Evolutionary conservation across 768 basidiomycete species (phyloP).

Genomic region (Trametes elegans): DNA sequence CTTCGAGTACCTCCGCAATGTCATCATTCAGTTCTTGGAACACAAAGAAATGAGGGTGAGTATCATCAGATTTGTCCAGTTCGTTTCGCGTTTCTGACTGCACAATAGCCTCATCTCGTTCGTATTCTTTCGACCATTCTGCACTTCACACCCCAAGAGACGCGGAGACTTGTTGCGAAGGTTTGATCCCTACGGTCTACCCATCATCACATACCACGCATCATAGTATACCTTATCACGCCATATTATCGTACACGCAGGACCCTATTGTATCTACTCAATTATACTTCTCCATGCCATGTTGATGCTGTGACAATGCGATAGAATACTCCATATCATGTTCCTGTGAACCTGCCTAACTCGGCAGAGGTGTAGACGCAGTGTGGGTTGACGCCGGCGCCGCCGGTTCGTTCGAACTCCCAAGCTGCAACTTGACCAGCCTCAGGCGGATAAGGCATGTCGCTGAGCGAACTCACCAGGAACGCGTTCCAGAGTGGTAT

Average conservation of each 20-base stretch:
- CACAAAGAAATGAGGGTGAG: constrained; percentile 97
- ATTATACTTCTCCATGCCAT: neutral
- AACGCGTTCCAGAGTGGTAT: constrained; percentile 75
- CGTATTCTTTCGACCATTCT: constrained; percentile 90
- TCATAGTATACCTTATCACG: neutral
- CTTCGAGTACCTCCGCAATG: constrained; percentile 92
- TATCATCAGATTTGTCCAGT: constrained; percentile 3
- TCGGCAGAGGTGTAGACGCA: neutral
- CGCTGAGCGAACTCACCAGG: constrained; percentile 64
- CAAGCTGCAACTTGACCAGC: neutral
- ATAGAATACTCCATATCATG: neutral
- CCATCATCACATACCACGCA: neutral
- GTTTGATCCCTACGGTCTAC: constrained; percentile 39
- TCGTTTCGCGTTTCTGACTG: constrained; percentile 9
- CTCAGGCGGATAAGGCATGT: constrained; percentile 41
- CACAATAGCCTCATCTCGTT: constrained; percentile 76
- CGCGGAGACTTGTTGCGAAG: constrained; percentile 84
- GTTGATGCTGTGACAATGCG: no score
- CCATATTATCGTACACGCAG: neutral
- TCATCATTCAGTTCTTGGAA: constrained; percentile 95
- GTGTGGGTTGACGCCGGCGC: neutral
- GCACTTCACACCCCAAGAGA: constrained; percentile 94
- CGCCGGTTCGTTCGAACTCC: neutral
- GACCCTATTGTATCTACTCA: neutral
- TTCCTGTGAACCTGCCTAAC: neutral